A percentile compares a stretch with the other conserved stretches of the same genome.
These are phyloP conservation scores for Fusarium abutilonis DNA, from an alignment of 2,329 filamentous ascomycete genomes.

Conservation along the genomic window DNA sequence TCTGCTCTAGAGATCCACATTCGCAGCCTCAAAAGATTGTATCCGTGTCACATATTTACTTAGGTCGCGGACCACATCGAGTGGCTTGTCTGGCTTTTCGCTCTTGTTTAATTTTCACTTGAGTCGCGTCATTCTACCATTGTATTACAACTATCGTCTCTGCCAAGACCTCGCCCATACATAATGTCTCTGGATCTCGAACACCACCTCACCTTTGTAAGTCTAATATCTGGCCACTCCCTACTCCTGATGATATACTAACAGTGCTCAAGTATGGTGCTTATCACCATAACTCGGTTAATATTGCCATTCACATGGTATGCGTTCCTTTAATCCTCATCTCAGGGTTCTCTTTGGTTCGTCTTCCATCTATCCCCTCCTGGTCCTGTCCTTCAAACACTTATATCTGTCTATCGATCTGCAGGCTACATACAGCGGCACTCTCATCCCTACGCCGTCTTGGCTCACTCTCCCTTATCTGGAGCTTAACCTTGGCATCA, in stretches of 20 bases:
- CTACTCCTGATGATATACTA: slow-evolving; percentile 12
- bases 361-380: slow-evolving; percentile 43
- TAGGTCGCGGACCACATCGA: slow-evolving; percentile 22
- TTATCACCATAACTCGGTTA: slow-evolving; percentile 82
- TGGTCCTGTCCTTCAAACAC: slow-evolving; percentile 4
- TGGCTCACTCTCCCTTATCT: slow-evolving; percentile 75
- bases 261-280: slow-evolving; percentile 73
- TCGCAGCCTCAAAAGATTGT: slow-evolving; percentile 18
- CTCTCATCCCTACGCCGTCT: slow-evolving; percentile 70
- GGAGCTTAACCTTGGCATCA: slow-evolving; percentile 72
- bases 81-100: slow-evolving; percentile 15
- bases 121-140: slow-evolving; percentile 17
- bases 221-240: slow-evolving; percentile 46
- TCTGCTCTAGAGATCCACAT: slow-evolving; percentile 26
- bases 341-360: slow-evolving; percentile 76
- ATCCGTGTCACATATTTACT: background rate
- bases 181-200: slow-evolving; percentile 79
- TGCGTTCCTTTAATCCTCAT: slow-evolving; percentile 82
- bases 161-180: slow-evolving; percentile 34
- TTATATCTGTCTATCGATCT: slow-evolving; percentile 3
- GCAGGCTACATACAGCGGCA: slow-evolving; percentile 70
- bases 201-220: slow-evolving; percentile 83
- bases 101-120: slow-evolving; percentile 20
- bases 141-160: slow-evolving; percentile 9
- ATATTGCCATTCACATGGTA: slow-evolving; percentile 80